Conservation (phyloP, 768 basidiomycete species). For the Russula brevipes region DNA sequence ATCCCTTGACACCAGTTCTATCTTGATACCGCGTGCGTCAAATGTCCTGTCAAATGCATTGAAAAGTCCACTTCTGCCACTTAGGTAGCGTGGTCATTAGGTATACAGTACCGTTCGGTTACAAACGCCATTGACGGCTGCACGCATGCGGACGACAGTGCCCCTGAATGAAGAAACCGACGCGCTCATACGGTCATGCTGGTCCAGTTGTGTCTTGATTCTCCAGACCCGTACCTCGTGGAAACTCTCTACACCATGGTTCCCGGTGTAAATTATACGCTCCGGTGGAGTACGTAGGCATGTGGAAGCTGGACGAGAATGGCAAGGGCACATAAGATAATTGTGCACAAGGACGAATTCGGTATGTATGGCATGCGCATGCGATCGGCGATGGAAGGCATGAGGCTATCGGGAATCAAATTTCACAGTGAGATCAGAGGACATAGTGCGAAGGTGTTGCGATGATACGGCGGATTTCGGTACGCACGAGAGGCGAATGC, state of each 20-base stretch:
- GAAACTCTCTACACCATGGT: slow-evolving; percentile 41
- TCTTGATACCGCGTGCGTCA: slow-evolving; percentile 52
- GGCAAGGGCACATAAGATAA: slow-evolving; percentile 48
- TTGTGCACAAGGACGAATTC: slow-evolving; percentile 39
- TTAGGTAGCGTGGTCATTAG: slow-evolving; percentile 4
- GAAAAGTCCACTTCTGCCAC: slow-evolving; percentile 7
- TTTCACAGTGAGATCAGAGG: neutral
- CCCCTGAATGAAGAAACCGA: neutral
- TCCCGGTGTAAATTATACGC: slow-evolving; percentile 46
- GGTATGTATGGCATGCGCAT: slow-evolving; percentile 26
- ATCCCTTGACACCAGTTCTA: slow-evolving; percentile 51
- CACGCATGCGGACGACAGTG: neutral
- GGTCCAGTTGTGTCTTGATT: slow-evolving; percentile 9
- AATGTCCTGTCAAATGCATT: slow-evolving; percentile 46
- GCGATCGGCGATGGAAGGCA: slow-evolving; percentile 14
- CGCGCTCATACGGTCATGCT: slow-evolving; percentile 21
- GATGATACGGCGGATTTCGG: neutral
- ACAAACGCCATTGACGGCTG: slow-evolving; percentile 9
- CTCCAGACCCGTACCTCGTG: slow-evolving; percentile 35
- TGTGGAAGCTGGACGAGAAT: slow-evolving; percentile 46
- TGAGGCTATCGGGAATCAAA: slow-evolving; percentile 11
- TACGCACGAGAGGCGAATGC: too few species aligned
- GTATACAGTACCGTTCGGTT: neutral
- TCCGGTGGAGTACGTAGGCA: slow-evolving; percentile 41
- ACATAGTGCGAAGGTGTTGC: neutral